Evolutionary conservation across 1,284 basidiomycete genomes (phyloP).

Genomic region (Malassezia sp.): DNA sequence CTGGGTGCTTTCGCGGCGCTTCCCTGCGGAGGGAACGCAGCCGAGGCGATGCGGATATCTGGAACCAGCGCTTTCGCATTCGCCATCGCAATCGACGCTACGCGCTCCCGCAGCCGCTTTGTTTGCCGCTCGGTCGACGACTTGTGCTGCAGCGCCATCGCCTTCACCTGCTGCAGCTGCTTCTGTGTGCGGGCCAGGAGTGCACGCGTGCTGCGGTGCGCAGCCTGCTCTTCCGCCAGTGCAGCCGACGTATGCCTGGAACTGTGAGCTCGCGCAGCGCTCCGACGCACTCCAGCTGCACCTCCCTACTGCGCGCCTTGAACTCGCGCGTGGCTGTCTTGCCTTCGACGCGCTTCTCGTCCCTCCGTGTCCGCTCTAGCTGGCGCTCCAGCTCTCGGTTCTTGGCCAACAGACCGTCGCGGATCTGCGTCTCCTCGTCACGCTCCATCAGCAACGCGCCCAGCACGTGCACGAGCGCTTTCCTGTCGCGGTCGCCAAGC

Average conservation of each 20-base stretch:
- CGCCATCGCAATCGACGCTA: constrained; percentile 3
- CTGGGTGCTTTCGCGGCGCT: neutral
- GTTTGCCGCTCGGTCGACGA: constrained; percentile 10
- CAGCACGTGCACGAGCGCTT: constrained; percentile 4
- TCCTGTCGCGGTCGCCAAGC: neutral
- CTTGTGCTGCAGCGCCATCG: constrained; percentile 4
- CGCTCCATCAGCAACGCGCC: constrained; percentile 13
- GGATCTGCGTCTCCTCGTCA: constrained; percentile 15
- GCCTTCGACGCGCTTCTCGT: constrained; percentile 2
- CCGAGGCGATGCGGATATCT: constrained; percentile 10
- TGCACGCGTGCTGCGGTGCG: constrained; percentile 11
- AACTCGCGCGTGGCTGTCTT: constrained; percentile 3
- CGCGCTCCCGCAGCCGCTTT: constrained; percentile 14
- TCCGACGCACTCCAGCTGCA: constrained; percentile 14
- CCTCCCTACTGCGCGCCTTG: constrained; percentile 2
- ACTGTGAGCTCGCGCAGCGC: too few relatives aligned
- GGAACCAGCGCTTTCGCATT: constrained; percentile 10
- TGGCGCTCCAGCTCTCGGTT: constrained; percentile 9
- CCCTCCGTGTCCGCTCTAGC: constrained; percentile 9
- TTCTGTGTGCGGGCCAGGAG: constrained; percentile 8
- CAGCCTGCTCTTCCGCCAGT: constrained; percentile 4
- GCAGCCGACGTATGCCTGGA: neutral
- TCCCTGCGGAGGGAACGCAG: too few relatives aligned
- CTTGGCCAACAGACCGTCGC: constrained; percentile 12
- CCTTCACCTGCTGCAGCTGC: constrained; percentile 9